These are phyloP conservation scores for Sarocladiaceae sp. DNA, from an alignment of 2,329 filamentous ascomycete species.

Conservation along the genomic window DNA sequence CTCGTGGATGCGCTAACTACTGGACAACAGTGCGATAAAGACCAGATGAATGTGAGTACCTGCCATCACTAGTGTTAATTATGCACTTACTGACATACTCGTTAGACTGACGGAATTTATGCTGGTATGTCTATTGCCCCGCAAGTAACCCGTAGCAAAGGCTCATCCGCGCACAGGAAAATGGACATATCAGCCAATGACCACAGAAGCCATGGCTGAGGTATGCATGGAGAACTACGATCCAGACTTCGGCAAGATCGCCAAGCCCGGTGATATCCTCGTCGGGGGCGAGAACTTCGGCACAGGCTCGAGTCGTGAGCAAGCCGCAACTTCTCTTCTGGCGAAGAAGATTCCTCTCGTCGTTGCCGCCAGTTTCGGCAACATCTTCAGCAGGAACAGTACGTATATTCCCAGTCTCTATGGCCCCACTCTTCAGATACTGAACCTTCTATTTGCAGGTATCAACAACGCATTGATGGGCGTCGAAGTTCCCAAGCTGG, in stretches of 20 bases:
- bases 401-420: not conserved
- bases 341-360: slow-evolving; percentile 78
- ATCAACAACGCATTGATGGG: slow-evolving; percentile 78
- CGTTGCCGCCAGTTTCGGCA: slow-evolving; percentile 75
- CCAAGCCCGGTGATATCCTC: slow-evolving; percentile 71
- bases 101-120: slow-evolving; percentile 73
- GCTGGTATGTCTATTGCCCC: slow-evolving; percentile 63
- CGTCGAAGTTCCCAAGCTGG: slow-evolving; percentile 64
- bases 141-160: not conserved
- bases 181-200: slow-evolving; percentile 84
- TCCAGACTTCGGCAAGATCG: slow-evolving; percentile 57
- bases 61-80: not conserved
- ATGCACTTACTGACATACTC: not conserved
- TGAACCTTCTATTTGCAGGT: slow-evolving; percentile 26
- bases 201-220: slow-evolving; percentile 74
- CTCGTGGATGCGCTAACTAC: slow-evolving; percentile 10
- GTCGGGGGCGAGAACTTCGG: slow-evolving; percentile 89
- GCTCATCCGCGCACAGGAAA: slow-evolving; percentile 41
- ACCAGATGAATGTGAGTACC: slow-evolving; percentile 67
- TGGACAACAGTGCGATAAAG: slow-evolving; percentile 54
- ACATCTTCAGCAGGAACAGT: slow-evolving; percentile 71
- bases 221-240: slow-evolving; percentile 97
- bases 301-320: slow-evolving; percentile 72
- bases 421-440: not conserved
- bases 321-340: slow-evolving; percentile 73